phyloP scores from a whole-genome alignment of 2,329 filamentous ascomycete genomes.

The Arthrobotrys sphaeroides region DNA sequence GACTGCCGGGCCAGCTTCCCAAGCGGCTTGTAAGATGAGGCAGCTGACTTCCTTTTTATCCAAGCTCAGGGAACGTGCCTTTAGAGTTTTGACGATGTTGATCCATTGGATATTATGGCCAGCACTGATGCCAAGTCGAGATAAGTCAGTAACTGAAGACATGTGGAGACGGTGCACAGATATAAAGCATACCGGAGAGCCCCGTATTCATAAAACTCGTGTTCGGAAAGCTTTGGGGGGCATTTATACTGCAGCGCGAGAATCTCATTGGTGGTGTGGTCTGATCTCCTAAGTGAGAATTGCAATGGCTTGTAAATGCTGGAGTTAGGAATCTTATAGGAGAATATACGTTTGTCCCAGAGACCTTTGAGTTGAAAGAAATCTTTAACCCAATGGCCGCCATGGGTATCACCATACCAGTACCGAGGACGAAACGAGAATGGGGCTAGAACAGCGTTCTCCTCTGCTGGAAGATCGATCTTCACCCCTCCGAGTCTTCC shows the following conservation, averaged over 20 bases:
- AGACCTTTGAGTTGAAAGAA: conserved; percentile 44
- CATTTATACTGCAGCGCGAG: conserved; percentile 66
- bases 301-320: conserved; percentile 57
- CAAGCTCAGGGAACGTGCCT: conserved; percentile 65
- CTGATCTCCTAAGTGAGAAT: conserved; percentile 54
- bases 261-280: conserved; percentile 65
- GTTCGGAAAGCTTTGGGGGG: conserved; percentile 64
- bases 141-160: conserved; percentile 46
- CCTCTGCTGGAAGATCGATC: conserved; percentile 57
- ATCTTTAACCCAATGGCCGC: conserved; percentile 56
- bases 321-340: conserved; percentile 61
- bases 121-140: conserved; percentile 61
- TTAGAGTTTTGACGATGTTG: conserved; percentile 68
- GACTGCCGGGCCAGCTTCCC: conserved; percentile 63
- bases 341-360: conserved; percentile 60
- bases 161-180: background rate
- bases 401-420: conserved; percentile 57
- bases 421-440: conserved; percentile 64
- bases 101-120: conserved; percentile 67
- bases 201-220: conserved; percentile 68
- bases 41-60: conserved; percentile 65
- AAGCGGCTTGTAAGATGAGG: conserved; percentile 65
- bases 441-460: conserved; percentile 62
- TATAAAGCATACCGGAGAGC: conserved; percentile 16
- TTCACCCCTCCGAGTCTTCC: conserved; percentile 59